Evolutionary conservation across 192 early-diverging fungal species (phyloP), one percentile per base, ranked within the genome.

Genomic region (Umbelopsis sp.): DNA sequence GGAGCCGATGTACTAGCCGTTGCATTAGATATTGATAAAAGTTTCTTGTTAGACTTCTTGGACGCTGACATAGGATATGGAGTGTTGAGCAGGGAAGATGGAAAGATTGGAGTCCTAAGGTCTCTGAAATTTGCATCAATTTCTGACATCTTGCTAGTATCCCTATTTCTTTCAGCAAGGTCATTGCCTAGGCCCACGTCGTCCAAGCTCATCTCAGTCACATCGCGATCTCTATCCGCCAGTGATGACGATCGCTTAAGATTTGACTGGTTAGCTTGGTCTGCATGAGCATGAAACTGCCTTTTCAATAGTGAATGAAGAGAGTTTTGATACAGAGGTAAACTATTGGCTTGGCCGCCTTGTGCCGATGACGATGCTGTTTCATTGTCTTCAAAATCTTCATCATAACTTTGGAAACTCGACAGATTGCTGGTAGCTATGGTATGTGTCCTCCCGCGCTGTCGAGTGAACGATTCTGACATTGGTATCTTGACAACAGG

Each of bases 191-290:
- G 30, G 7, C 27, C 18, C 4, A 37, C 55, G 33, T 61, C 55
- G 33, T 61, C 55, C 5, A 61, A 18, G 2, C 55, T 61, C 55
- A 61, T 61, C 16, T 61, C 55, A n/a, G 55, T 61, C 11, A 61
- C 55, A 35, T 61, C 55, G 4, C 55, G 25, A 33, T 61, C 55
- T 35, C 16, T 22, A 35, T 61, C 55, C 16, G 13, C 30, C 21
- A 61, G 30, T 35, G 55, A 61, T n/a, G 55, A 61, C 25, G 55
- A 27, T 35, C 55, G 25, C 30, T 37, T 61, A 1, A 37, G 12
- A 25, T 52, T 21, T 3, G 8, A n/a, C 55, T 33, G 55, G 13
- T 61, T 61, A 2, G 27, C 55, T 18, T 27, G 27, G 30, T 61
- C 55, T 35, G 55, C 27, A 16, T 61, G 25, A 33, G 12, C 25